A percentile compares a stretch with the other conserved stretches of the same genome.
Conservation (phyloP, 495 filamentous ascomycete genomes). For the Tuber indicum region DNA sequence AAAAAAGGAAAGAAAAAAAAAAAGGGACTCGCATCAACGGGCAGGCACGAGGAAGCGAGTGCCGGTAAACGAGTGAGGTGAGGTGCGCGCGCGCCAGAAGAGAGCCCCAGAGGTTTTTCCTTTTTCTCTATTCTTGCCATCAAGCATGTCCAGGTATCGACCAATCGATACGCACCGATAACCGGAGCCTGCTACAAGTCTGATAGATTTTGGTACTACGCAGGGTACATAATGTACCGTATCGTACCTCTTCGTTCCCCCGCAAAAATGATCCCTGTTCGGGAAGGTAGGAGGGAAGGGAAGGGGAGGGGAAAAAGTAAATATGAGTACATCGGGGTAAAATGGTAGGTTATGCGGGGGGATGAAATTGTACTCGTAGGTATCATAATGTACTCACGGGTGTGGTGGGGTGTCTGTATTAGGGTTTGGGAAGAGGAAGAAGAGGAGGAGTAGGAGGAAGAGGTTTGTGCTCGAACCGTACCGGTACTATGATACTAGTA, state of each 20-base stretch:
- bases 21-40: slow-evolving; percentile 5
- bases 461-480: neutral
- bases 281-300: neutral
- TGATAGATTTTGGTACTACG: neutral
- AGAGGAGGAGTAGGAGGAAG: neutral
- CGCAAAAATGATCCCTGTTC: neutral
- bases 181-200: neutral
- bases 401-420: neutral
- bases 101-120: neutral
- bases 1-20: neutral
- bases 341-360: slow-evolving; percentile 3
- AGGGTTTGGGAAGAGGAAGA: neutral
- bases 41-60: neutral
- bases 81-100: neutral
- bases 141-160: neutral
- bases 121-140: neutral
- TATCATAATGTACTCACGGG: neutral
- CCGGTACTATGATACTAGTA: neutral
- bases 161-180: slow-evolving; percentile 2
- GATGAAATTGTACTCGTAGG: neutral
- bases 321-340: neutral
- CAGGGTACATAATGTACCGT: neutral
- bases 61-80: neutral
- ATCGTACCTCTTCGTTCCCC: neutral
- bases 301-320: slow-evolving; percentile 4